phyloP scores from a whole-genome alignment of 1,284 basidiomycete species.

The Boletus semigastroideus region DNA sequence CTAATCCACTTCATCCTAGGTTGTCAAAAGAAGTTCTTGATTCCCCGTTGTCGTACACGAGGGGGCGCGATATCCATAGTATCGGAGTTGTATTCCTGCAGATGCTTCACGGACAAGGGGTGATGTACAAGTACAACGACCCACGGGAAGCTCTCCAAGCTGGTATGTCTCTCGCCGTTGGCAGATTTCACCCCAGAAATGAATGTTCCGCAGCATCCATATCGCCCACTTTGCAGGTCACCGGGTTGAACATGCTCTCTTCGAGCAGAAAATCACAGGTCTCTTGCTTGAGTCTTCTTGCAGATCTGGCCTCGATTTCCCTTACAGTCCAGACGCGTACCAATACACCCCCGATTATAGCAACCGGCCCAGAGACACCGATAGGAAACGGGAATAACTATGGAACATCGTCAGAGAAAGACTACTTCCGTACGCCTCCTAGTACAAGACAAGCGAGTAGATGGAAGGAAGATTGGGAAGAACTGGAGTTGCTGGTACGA shows the following conservation, averaged over 20 bases:
- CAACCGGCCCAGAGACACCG: conserved; percentile 38
- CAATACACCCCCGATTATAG: conserved; percentile 22
- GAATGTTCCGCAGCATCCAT: conserved; percentile 43
- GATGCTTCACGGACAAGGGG: conserved; percentile 72
- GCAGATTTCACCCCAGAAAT: neutral
- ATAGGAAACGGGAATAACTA: conserved; percentile 38
- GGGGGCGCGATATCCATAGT: conserved; percentile 70
- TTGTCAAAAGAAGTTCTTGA: conserved; percentile 67
- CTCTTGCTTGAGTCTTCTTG: conserved; percentile 47
- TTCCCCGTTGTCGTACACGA: conserved; percentile 67
- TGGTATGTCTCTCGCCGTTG: conserved; percentile 32
- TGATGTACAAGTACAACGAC: conserved; percentile 47
- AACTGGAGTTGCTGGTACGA: conserved; percentile 69
- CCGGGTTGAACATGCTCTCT: conserved; percentile 57
- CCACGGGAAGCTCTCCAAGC: conserved; percentile 46
- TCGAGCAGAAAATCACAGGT: conserved; percentile 53
- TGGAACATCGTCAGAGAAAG: conserved; percentile 58
- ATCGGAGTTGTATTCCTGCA: conserved; percentile 72
- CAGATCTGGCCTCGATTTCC: conserved; percentile 35
- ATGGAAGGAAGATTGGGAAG: conserved; percentile 86
- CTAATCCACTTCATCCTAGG: conserved; percentile 38
- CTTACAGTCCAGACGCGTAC: conserved; percentile 19
- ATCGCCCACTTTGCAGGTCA: conserved; percentile 47
- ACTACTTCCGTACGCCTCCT: conserved; percentile 49
- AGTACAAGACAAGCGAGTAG: conserved; percentile 58